A percentile compares a stretch with the other conserved stretches of the same genome.
Evolutionary conservation across 129 eudicot species (phyloP).

Genomic region (Lactuca sativa): DNA sequence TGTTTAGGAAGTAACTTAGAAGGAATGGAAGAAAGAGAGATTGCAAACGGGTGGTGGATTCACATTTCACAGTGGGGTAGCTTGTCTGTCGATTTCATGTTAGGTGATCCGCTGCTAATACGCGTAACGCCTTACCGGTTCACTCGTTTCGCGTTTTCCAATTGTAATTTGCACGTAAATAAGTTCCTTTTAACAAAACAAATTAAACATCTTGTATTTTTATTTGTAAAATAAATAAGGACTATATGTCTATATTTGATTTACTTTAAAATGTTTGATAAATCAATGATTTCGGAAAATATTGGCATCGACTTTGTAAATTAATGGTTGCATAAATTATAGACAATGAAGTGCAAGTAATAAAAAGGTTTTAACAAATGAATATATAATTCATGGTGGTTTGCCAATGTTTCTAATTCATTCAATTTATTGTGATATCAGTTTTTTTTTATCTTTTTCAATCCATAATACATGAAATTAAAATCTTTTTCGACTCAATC

Average conservation of each 20-base stretch:
- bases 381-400: no score
- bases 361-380: no score
- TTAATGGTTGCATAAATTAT: no score
- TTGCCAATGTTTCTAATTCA: no score
- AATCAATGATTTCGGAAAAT: no score
- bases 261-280: no score
- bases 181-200: no score
- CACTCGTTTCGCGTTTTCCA: not conserved
- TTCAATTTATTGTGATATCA: no score
- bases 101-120: conserved; percentile 32
- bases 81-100: conserved; percentile 31
- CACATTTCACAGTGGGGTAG: conserved; percentile 25
- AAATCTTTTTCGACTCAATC: no score
- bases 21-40: not conserved
- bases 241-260: not conserved
- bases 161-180: not conserved
- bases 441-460: no score
- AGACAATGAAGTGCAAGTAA: not conserved
- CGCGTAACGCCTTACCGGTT: conserved; percentile 27
- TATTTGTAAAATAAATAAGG: not conserved
- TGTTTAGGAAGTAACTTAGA: conserved; percentile 6
- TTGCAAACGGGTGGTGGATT: conserved; percentile 1
- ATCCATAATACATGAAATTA: no score
- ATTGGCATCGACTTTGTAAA: not conserved
- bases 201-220: not conserved